These are phyloP conservation scores for Bipolaris gigantea DNA, from an alignment of 2,329 filamentous ascomycete genomes.

Conservation along the genomic window DNA sequence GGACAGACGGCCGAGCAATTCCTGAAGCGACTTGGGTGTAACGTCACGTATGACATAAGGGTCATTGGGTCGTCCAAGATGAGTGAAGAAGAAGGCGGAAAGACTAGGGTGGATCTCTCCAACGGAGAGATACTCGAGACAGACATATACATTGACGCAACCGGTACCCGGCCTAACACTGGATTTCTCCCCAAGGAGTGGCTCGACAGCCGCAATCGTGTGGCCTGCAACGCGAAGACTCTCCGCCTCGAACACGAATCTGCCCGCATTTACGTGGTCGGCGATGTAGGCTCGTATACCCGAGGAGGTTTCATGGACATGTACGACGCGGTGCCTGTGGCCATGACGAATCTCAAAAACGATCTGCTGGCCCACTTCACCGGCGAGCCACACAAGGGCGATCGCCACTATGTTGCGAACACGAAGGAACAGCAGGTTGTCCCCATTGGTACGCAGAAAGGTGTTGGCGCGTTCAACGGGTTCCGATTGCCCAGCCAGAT, in stretches of 20 bases:
- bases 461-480: constrained; percentile 44
- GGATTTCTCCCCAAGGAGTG: constrained; percentile 55
- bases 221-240: constrained; percentile 53
- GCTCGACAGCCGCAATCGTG: constrained; percentile 53
- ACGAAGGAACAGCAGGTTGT: constrained; percentile 40
- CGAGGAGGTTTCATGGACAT: constrained; percentile 51
- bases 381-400: constrained; percentile 30
- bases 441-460: constrained; percentile 44
- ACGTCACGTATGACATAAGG: constrained; percentile 47
- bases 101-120: constrained; percentile 46
- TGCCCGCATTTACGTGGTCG: constrained; percentile 52
- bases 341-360: constrained; percentile 51
- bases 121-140: constrained; percentile 54
- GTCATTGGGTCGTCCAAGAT: constrained; percentile 35
- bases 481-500: constrained; percentile 45
- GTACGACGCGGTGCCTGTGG: constrained; percentile 46
- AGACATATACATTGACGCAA: constrained; percentile 59
- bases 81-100: constrained; percentile 43
- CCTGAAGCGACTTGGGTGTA: constrained; percentile 53
- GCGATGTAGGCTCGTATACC: constrained; percentile 53
- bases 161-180: constrained; percentile 57
- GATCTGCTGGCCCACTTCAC: constrained; percentile 47
- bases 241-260: constrained; percentile 51
- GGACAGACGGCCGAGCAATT: constrained; percentile 51
- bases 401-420: constrained; percentile 39